Percentiles rank a stretch among this genome's conserved stretches.
phyloP scores from a whole-genome alignment of 768 basidiomycete species.

The Aureoboletus auriporus region DNA sequence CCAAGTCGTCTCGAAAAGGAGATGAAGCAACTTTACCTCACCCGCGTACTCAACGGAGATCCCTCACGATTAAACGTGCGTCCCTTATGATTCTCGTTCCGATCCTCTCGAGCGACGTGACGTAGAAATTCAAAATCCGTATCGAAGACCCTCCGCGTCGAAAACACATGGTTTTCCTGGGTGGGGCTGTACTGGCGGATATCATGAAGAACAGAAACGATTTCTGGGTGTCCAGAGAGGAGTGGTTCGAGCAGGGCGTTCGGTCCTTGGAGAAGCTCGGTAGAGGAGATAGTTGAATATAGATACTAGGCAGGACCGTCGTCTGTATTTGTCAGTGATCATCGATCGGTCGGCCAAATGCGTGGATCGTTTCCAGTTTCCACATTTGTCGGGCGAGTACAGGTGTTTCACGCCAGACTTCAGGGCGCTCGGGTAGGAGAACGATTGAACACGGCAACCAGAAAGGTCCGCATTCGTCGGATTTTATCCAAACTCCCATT shows the following conservation, averaged over 20 bases:
- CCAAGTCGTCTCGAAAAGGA: conserved; percentile 97
- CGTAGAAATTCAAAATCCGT: conserved; percentile 97
- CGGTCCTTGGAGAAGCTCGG: conserved; percentile 83
- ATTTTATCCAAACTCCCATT: no score
- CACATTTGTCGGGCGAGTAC: no score
- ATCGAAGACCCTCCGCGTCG: conserved; percentile 98
- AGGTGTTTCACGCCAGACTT: no score
- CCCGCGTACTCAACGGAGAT: conserved; percentile 81
- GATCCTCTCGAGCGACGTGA: not conserved
- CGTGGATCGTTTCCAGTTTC: no score
- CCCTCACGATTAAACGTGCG: conserved; percentile 81
- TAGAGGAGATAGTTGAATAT: conserved; percentile 47
- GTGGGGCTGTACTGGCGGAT: conserved; percentile 96
- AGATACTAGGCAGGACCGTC: no score
- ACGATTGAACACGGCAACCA: no score
- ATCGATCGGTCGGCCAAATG: no score
- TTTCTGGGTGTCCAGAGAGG: conserved; percentile 93
- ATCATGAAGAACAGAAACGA: conserved; percentile 95
- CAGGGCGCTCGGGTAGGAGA: no score
- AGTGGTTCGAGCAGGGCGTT: conserved; percentile 91
- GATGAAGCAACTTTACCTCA: conserved; percentile 98
- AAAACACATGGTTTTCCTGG: conserved; percentile 99
- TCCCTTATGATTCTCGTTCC: conserved; percentile 12
- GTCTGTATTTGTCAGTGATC: no score
- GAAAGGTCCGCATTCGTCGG: no score